phyloP scores from a whole-genome alignment of 2,329 filamentous ascomycete genomes.

The Diaporthe humulicola region DNA sequence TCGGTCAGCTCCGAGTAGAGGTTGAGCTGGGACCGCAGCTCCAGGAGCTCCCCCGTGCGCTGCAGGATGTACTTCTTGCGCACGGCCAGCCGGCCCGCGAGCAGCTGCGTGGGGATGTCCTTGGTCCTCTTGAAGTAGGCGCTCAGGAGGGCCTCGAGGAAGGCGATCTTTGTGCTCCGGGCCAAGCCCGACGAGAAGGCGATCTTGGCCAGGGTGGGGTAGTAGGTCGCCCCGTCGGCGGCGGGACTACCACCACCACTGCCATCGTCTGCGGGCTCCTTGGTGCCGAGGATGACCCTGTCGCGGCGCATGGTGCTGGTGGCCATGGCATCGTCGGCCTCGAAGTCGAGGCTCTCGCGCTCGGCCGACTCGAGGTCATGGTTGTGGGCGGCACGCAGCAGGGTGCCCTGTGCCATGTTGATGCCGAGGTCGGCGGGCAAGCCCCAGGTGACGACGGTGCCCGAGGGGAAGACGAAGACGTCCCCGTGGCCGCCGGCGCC shows the following conservation, averaged over 20 bases:
- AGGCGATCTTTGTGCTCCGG: slow-evolving; percentile 91
- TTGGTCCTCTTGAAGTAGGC: slow-evolving; percentile 91
- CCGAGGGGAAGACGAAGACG: slow-evolving; percentile 95
- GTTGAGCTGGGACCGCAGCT: slow-evolving; percentile 91
- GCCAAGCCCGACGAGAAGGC: slow-evolving; percentile 96
- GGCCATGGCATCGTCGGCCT: slow-evolving; percentile 79
- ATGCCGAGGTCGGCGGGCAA: slow-evolving; percentile 81
- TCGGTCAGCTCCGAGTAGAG: slow-evolving; percentile 98
- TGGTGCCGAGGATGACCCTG: slow-evolving; percentile 89
- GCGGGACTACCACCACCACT: too few species aligned
- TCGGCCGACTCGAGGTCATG: slow-evolving; percentile 81
- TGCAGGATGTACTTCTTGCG: slow-evolving; percentile 84
- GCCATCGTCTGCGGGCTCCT: slow-evolving; percentile 59
- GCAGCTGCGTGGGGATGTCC: slow-evolving; percentile 82
- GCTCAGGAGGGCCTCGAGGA: slow-evolving; percentile 85
- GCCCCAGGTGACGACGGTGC: slow-evolving; percentile 93
- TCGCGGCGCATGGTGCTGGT: slow-evolving; percentile 86
- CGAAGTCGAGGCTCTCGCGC: slow-evolving; percentile 81
- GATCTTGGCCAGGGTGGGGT: slow-evolving; percentile 84
- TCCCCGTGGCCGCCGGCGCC: slow-evolving; percentile 79
- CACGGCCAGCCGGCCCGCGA: slow-evolving; percentile 61
- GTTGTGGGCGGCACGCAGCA: slow-evolving; percentile 82
- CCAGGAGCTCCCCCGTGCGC: slow-evolving; percentile 93
- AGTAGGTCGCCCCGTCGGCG: slow-evolving; percentile 52
- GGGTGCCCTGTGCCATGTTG: slow-evolving; percentile 76